phyloP scores from a whole-genome alignment of 164 flowering plant genomes.

The Saururus chinensis region DNA sequence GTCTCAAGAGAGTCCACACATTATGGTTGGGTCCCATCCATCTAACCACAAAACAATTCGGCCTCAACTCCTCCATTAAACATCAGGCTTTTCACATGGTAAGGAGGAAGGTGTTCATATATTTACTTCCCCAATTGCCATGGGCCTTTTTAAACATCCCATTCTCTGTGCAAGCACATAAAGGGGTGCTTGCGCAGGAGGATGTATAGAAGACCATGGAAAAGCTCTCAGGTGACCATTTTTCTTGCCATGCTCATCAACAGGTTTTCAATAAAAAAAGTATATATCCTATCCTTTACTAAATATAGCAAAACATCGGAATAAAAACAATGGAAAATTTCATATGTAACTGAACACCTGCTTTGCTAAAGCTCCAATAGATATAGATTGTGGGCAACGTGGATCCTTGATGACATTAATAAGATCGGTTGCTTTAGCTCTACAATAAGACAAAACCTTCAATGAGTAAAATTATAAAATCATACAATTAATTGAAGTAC shows the following conservation, averaged over 20 bases:
- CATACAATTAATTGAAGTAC: too few species aligned
- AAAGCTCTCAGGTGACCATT: not conserved
- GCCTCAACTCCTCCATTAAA: not conserved
- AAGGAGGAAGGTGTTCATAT: not conserved
- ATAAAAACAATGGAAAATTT: not conserved
- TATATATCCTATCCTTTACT: not conserved
- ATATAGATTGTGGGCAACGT: conserved; percentile 54
- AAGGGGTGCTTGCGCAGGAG: not conserved
- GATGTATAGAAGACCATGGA: not conserved
- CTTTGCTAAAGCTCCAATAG: conserved; percentile 55
- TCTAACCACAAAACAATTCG: too few species aligned
- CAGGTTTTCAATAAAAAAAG: not conserved
- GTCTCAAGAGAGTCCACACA: not conserved
- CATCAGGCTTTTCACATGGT: not conserved
- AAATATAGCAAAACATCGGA: not conserved
- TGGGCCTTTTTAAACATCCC: not conserved
- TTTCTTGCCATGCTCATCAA: not conserved
- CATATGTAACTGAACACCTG: conserved; percentile 35
- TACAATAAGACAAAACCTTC: conserved; percentile 16
- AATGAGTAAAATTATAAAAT: too few species aligned
- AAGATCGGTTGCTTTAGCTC: conserved; percentile 55
- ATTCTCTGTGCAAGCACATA: not conserved
- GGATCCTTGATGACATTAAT: conserved; percentile 47
- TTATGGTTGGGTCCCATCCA: too few species aligned
- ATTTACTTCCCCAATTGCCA: not conserved